Evolutionary conservation across 768 basidiomycete species (phyloP).

Genomic region (Pulveroboletus ravenelii): DNA sequence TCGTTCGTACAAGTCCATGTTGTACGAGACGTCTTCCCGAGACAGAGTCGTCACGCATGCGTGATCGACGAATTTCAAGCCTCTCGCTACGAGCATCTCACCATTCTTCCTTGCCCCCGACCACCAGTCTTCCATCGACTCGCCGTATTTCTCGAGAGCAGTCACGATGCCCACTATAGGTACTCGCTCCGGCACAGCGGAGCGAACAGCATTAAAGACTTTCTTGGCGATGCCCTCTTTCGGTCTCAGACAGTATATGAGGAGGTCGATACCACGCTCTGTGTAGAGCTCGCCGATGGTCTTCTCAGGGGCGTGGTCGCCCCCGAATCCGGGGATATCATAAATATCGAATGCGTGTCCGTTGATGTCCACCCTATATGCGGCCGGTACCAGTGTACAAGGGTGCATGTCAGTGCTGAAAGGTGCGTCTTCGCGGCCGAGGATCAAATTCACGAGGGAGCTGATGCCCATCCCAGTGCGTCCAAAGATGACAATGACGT

Average conservation of each 20-base stretch:
- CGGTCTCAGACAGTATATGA: slow-evolving; percentile 27
- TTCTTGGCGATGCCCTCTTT: slow-evolving; percentile 28
- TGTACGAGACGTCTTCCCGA: slow-evolving; percentile 29
- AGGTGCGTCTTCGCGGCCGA: slow-evolving; percentile 30
- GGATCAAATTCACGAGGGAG: slow-evolving; percentile 30
- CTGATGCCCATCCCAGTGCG: slow-evolving; percentile 32
- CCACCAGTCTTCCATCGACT: slow-evolving; percentile 34
- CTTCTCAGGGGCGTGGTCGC: slow-evolving; percentile 20
- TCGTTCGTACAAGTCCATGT: slow-evolving; percentile 30
- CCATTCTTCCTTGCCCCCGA: slow-evolving; percentile 28
- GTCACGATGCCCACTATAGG: slow-evolving; percentile 38
- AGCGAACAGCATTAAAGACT: slow-evolving; percentile 23
- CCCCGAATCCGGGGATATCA: slow-evolving; percentile 28
- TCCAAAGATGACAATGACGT: slow-evolving; percentile 31
- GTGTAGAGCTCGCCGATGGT: slow-evolving; percentile 26
- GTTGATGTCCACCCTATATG: slow-evolving; percentile 28
- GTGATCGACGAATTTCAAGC: slow-evolving; percentile 35
- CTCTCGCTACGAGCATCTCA: slow-evolving; percentile 28
- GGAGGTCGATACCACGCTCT: slow-evolving; percentile 30
- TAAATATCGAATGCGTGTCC: slow-evolving; percentile 30
- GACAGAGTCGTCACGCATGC: slow-evolving; percentile 41
- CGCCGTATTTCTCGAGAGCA: slow-evolving; percentile 32
- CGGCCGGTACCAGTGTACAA: slow-evolving; percentile 20
- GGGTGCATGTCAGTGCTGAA: slow-evolving; percentile 31
- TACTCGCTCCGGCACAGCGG: slow-evolving; percentile 29